Conservation (phyloP, 768 basidiomycete species). For the Boletellus emodensis region DNA sequence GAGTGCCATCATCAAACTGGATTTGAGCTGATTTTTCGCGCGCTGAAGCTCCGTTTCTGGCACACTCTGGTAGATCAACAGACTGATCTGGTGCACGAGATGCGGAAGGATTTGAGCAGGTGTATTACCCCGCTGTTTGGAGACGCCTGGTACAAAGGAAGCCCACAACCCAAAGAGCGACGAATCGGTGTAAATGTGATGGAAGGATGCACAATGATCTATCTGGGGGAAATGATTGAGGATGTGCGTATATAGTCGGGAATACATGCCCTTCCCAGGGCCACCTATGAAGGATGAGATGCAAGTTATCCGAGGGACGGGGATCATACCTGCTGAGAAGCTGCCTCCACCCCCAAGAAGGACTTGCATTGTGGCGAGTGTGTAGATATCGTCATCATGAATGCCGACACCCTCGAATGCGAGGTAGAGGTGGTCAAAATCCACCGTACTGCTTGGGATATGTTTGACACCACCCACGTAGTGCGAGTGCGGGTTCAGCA, state of each 20-base stretch:
- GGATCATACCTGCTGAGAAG: conserved; percentile 78
- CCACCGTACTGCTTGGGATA: conserved; percentile 53
- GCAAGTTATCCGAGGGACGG: not conserved
- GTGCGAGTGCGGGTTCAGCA: conserved; percentile 36
- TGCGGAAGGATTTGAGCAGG: conserved; percentile 74
- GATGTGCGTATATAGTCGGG: conserved; percentile 91
- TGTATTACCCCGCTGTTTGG: conserved; percentile 55
- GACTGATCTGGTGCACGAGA: conserved; percentile 82
- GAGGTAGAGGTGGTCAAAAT: conserved; percentile 92
- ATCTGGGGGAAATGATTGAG: conserved; percentile 91
- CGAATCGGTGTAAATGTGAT: conserved; percentile 94
- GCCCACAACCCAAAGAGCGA: conserved; percentile 91
- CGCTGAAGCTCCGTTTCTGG: conserved; percentile 69
- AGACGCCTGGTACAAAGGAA: conserved; percentile 66
- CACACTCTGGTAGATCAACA: conserved; percentile 68
- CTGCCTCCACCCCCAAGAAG: conserved; percentile 93
- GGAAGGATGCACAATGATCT: conserved; percentile 95
- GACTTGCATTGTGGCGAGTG: conserved; percentile 90
- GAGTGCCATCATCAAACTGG: conserved; percentile 89
- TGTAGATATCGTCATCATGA: conserved; percentile 87
- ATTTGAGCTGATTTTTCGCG: conserved; percentile 95
- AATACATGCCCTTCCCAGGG: conserved; percentile 99
- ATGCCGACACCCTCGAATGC: conserved; percentile 91
- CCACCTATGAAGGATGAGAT: conserved; percentile 52
- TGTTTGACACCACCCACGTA: conserved; percentile 87